Conservation (phyloP, 768 basidiomycete genomes). For the Sporobolomyces pararoseus region DNA sequence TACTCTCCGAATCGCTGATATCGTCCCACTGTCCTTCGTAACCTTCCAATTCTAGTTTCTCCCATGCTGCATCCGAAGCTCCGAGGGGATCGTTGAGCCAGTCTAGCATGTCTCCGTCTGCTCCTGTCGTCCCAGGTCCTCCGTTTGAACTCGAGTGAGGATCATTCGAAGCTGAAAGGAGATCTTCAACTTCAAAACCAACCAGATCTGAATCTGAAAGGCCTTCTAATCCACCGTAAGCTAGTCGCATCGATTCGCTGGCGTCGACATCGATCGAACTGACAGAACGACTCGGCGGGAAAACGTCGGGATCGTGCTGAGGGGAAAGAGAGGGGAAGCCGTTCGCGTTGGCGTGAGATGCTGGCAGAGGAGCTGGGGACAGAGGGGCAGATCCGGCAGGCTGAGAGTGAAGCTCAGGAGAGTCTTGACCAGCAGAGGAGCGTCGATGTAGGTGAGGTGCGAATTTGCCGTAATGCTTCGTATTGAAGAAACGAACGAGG, state of each 20-base stretch:
- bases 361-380: constrained; percentile 38
- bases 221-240: constrained; percentile 80
- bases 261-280: constrained; percentile 33
- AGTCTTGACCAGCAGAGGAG: constrained; percentile 73
- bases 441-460: constrained; percentile 62
- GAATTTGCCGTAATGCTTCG: constrained; percentile 70
- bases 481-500: constrained; percentile 95
- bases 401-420: constrained; percentile 52
- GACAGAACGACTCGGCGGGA: constrained; percentile 72
- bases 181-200: constrained; percentile 92
- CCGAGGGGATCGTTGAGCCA: constrained; percentile 32
- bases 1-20: constrained; percentile 84
- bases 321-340: constrained; percentile 14
- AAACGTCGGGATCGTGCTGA: constrained; percentile 68
- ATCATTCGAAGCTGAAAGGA: constrained; percentile 56
- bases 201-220: constrained; percentile 69
- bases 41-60: constrained; percentile 59
- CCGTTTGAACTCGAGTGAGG: constrained; percentile 50
- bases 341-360: constrained; percentile 41
- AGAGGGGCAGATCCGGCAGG: constrained; percentile 48
- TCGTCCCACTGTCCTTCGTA: constrained; percentile 65
- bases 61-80: constrained; percentile 61
- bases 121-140: constrained; percentile 44
- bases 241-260: constrained; percentile 59
- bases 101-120: constrained; percentile 50